Evolutionary conservation across 345 rosid genomes (phyloP).

Genomic region (Laguncularia racemosa): DNA sequence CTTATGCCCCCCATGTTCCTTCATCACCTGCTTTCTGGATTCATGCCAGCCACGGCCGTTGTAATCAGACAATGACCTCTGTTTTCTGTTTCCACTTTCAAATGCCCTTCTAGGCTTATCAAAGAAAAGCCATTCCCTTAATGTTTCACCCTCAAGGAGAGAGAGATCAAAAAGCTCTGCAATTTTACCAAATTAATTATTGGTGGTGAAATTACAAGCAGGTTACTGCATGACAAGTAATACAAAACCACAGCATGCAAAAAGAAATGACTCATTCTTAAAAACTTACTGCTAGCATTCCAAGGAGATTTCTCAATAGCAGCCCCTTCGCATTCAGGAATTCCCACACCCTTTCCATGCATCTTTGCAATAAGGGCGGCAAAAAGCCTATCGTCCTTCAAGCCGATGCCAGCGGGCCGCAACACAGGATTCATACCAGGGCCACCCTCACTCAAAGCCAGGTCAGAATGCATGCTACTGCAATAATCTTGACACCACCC

Average conservation of each 20-base stretch:
- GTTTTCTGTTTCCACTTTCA: constrained; percentile 86
- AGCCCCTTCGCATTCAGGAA: constrained; percentile 86
- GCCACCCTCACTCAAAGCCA: constrained; percentile 54
- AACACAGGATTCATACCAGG: constrained; percentile 60
- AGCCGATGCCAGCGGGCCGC: constrained; percentile 66
- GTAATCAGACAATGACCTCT: constrained; percentile 87
- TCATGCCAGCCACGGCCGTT: constrained; percentile 91
- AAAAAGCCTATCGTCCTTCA: constrained; percentile 65
- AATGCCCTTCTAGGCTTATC: constrained; percentile 88
- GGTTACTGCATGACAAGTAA: not conserved
- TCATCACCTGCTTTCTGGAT: constrained; percentile 78
- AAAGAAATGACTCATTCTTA: not conserved
- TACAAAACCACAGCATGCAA: not conserved
- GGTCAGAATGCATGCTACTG: constrained; percentile 59
- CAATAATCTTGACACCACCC: constrained; percentile 59
- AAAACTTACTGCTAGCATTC: constrained; percentile 64
- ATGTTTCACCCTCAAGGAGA: constrained; percentile 57
- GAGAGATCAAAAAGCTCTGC: constrained; percentile 71
- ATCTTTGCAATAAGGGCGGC: constrained; percentile 57
- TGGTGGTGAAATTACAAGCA: not conserved
- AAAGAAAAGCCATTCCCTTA: constrained; percentile 87
- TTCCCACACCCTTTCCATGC: constrained; percentile 74
- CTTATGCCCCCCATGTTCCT: constrained; percentile 68
- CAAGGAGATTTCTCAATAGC: constrained; percentile 74
- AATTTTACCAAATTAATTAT: not conserved